phyloP scores from a whole-genome alignment of 2,329 filamentous ascomycete genomes.

The Talaromyces islandicus region DNA sequence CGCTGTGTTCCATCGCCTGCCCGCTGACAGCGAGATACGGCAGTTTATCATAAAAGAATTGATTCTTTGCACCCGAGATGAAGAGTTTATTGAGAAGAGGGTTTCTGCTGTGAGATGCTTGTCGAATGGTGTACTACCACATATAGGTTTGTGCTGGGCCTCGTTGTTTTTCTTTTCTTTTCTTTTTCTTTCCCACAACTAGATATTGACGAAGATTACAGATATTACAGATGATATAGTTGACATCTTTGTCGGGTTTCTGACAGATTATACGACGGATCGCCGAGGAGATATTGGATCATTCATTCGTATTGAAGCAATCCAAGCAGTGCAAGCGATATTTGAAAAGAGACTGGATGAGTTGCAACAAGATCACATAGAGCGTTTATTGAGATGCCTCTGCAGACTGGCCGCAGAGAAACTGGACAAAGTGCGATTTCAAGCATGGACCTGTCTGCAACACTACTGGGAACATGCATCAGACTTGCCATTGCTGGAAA shows the following conservation, averaged over 20 bases:
- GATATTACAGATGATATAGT: constrained; percentile 24
- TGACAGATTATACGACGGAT: constrained; percentile 89
- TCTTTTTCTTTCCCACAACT: no score
- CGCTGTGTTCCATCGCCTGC: constrained; percentile 30
- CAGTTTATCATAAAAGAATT: constrained; percentile 27
- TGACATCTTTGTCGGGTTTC: constrained; percentile 28
- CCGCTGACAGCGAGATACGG: constrained; percentile 17
- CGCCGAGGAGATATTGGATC: constrained; percentile 87
- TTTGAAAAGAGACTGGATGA: constrained; percentile 16
- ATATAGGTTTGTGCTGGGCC: constrained; percentile 24
- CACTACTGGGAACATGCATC: constrained; percentile 30
- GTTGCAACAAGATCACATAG: constrained; percentile 14
- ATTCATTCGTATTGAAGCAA: constrained; percentile 71
- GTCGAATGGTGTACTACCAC: constrained; percentile 29
- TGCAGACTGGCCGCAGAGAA: constrained; percentile 79
- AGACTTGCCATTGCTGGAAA: constrained; percentile 29
- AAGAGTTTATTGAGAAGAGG: constrained; percentile 36
- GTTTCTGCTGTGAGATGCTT: constrained; percentile 36
- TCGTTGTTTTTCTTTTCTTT: neutral
- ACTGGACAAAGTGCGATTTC: constrained; percentile 72
- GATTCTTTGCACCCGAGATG: constrained; percentile 27
- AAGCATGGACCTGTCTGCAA: constrained; percentile 41
- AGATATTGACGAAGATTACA: constrained; percentile 18
- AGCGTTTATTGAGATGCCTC: constrained; percentile 34
- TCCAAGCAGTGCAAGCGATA: constrained; percentile 54